Conservation (phyloP, 2,329 filamentous ascomycete genomes). For the Pseudogymnoascus sp. region DNA sequence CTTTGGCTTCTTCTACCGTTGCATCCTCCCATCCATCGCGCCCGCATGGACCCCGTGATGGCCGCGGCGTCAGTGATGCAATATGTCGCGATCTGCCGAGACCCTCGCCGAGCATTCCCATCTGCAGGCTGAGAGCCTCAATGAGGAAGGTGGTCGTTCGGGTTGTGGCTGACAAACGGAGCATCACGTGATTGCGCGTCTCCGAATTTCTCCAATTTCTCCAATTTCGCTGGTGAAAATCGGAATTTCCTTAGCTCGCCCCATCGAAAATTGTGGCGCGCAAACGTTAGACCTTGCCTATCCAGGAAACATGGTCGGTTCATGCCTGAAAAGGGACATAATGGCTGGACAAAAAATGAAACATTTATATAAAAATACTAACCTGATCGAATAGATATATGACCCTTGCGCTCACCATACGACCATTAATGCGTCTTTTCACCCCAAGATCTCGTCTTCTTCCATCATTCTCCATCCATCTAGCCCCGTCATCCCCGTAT, state of each 20-base stretch:
- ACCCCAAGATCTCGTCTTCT: constrained; percentile 2
- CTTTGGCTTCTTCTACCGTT: not conserved
- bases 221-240: constrained; percentile 2
- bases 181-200: not conserved
- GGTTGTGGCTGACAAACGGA: not conserved
- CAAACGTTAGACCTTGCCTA: not conserved
- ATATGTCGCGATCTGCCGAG: constrained; percentile 3
- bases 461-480: not conserved
- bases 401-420: not conserved
- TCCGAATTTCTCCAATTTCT: constrained; percentile 4
- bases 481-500: not conserved
- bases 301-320: not conserved
- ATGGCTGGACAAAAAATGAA: not conserved
- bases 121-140: not conserved
- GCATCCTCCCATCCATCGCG: not conserved
- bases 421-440: not conserved
- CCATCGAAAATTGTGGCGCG: not conserved
- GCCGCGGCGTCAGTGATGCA: not conserved
- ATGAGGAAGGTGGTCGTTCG: not conserved
- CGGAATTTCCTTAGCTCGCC: not conserved
- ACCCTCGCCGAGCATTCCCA: not conserved
- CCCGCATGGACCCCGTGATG: not conserved
- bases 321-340: not conserved
- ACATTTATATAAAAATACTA: not conserved
- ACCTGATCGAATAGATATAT: not conserved